Base-by-base conservation (phyloP, 495 filamentous ascomycete genomes). In the Evernia prunastri region DNA sequence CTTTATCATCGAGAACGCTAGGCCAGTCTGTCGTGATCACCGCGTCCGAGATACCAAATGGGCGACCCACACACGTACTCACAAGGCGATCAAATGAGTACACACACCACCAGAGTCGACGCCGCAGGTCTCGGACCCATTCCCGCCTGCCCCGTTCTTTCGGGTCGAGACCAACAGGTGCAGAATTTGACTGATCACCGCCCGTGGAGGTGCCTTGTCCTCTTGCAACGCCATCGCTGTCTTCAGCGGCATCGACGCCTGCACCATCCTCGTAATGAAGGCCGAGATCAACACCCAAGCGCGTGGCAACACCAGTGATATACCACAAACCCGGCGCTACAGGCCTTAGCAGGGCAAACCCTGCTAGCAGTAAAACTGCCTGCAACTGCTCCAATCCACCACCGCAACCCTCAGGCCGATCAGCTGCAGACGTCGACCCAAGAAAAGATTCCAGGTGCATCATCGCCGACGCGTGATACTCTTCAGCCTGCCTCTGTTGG, bases 321-420 rank as follows among this genome's bases (percentile, higher is more conserved):
- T 97, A 97, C 93, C 93, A 97, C 35, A 97, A 76, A 53, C 93
- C 93, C 0, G 93, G 93, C 5, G 93, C 90, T 56, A 97, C 90
- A 4, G 93, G 93, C 66, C 93, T 81, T 66, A 97, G 79, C 47
- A 97, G 76, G 3, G 93, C 93, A 79, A 97, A 96, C 47, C 90
- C 90, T 39, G 93, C 93, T 53, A 97, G 78, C 40, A 97, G 78
- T 58, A 97, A 77, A 10, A 97, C 92, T 36, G 91, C 91, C 72
- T 97, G 93, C 47, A 97, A 79, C 72, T 96, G 92, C 73, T 97
- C 92, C 63, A 97, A 73, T 0, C 91, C 92, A 9, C 86, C 88
- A 18, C 89, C 89, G 66, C 85, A 86, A 2, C 87, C 84, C 61
- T 82, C 79, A 0, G 76, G 70, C 53, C 75, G 73, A 63, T 88